Evolutionary conservation across 371 early-diverging fungal genomes (phyloP), one percentile per base, ranked within the genome.

Genomic region (Dinochytrium kinnereticum): DNA sequence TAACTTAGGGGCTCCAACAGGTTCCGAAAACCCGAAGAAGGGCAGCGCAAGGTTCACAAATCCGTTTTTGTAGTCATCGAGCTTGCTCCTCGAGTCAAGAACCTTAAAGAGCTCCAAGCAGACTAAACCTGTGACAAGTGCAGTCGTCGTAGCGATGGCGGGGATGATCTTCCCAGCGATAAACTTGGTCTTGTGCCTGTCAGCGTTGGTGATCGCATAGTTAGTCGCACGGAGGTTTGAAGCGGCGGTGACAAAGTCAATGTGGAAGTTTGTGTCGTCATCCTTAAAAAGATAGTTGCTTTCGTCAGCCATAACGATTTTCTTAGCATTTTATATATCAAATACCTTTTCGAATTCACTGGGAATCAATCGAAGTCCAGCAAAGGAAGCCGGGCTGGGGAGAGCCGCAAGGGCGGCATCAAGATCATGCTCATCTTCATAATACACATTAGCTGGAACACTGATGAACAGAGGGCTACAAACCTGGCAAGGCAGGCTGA

Each of bases 131-230:
- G 99, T 97, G 5, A 99, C 97, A 77, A 99, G 87, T 13, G 99
- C 94, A 0, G 99, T 99, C 0, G 99, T 99, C 1, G 99, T 99
- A 10, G 99, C 99, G 87, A 99, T 99, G 51, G 99, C 99, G 31
- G 99, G 99, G 76, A 99, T 99, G 76, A 99, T 99, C 85, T 96
- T 96, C 44, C 99, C 99, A 1, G 99, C 99, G 86, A 99, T 99
- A 79, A 96, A 95, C 89, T 99, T 99, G 76, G 99, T 97, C 83
- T 94, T 93, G 84, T 94, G 94, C 66, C 96, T 93, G 82, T 98
- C 95, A 1, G 97, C 95, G 51, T 85, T 83, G n/a, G 90, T 80
- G 73, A 99, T 99, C 68, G 87, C 91, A 83, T 99, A 99, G 87
- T 98, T 99, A 74, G 87, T 78, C 7, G 99, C 99, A 77, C 99